Percentiles rank a stretch among this genome's conserved stretches.
These are phyloP conservation scores for Ramaria rubella DNA, from an alignment of 768 basidiomycete species.

Conservation along the genomic window DNA sequence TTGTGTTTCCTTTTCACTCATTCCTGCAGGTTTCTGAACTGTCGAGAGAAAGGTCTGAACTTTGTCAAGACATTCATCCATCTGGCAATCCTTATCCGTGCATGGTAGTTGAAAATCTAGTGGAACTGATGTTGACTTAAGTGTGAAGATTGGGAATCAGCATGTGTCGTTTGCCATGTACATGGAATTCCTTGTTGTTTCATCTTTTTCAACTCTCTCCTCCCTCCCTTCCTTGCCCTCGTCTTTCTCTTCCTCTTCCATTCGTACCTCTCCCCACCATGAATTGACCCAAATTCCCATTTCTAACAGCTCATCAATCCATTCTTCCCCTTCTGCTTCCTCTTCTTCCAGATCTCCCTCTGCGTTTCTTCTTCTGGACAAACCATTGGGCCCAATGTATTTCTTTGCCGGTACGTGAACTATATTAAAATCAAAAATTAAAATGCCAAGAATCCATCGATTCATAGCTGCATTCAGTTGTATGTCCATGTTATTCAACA, in stretches of 20 bases:
- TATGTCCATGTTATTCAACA: no score
- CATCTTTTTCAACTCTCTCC: neutral
- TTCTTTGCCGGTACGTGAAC: neutral
- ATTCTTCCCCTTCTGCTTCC: constrained; percentile 10
- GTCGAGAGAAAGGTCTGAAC: neutral
- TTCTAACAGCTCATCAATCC: neutral
- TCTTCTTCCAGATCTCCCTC: neutral
- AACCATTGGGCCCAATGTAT: neutral
- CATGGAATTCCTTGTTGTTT: neutral
- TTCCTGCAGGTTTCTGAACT: neutral
- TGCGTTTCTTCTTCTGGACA: neutral
- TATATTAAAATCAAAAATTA: constrained; percentile 9
- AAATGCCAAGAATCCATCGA: no score
- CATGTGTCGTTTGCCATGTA: neutral
- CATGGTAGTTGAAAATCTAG: neutral
- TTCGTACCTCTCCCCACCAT: constrained; percentile 13
- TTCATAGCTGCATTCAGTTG: constrained; percentile 15
- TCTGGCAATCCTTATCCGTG: neutral
- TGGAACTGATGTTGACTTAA: neutral
- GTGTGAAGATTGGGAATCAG: neutral
- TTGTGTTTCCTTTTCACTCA: neutral
- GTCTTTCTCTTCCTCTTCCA: neutral
- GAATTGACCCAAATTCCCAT: neutral
- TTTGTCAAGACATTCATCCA: neutral
- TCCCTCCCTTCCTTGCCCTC: constrained; percentile 11